A percentile compares a stretch with the other conserved stretches of the same genome.
Conservation (phyloP, 2,329 filamentous ascomycete species). For the Colletotrichum tofieldiae region DNA sequence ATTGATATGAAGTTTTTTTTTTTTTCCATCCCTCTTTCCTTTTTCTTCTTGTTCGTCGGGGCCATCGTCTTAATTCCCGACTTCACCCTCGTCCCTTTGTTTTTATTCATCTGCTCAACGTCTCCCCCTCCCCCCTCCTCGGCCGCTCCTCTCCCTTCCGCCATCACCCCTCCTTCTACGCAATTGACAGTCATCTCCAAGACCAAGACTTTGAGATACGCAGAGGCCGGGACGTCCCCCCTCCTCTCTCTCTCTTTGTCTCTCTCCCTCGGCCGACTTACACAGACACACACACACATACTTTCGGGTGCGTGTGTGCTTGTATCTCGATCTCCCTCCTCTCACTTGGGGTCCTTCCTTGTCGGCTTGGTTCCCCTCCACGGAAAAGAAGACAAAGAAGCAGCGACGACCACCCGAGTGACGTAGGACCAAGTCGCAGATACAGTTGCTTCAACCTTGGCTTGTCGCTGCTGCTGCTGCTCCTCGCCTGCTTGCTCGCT, state of each 20-base stretch:
- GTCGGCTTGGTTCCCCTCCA: neutral
- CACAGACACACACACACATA: slow-evolving; percentile 2
- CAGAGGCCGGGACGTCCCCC: neutral
- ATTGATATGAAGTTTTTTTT: slow-evolving; percentile 12
- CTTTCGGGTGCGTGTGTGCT: neutral
- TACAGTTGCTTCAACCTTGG: neutral
- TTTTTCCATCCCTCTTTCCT: slow-evolving; percentile 21
- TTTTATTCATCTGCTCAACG: slow-evolving; percentile 31
- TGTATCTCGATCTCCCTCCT: slow-evolving; percentile 5
- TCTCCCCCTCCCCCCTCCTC: slow-evolving; percentile 27
- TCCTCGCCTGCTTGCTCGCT: neutral
- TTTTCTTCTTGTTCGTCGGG: slow-evolving; percentile 19
- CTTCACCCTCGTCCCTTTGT: slow-evolving; percentile 20
- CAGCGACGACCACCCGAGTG: slow-evolving; percentile 6
- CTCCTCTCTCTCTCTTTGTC: neutral
- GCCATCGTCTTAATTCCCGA: slow-evolving; percentile 24
- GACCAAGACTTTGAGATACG: neutral
- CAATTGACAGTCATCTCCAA: neutral
- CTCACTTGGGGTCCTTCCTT: neutral
- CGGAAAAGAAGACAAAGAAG: neutral
- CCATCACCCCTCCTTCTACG: neutral
- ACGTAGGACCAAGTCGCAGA: slow-evolving; percentile 22
- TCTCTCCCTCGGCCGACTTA: neutral
- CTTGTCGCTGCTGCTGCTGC: neutral
- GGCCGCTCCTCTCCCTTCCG: neutral